phyloP scores from a whole-genome alignment of 331 rosid species.

The Ulmus americana region DNA sequence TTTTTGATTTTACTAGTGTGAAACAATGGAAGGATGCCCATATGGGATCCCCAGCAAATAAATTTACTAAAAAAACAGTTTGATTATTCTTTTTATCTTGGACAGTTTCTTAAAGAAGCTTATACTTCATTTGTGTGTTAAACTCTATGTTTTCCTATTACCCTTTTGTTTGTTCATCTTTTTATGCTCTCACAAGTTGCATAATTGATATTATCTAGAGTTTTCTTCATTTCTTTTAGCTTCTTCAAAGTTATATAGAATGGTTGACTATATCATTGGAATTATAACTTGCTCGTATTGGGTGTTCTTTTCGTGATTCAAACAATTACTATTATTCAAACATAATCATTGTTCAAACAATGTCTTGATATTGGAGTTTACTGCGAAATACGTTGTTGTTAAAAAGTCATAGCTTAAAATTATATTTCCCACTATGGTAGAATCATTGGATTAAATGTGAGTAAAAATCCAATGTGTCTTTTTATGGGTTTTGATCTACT shows the following conservation, averaged over 20 bases:
- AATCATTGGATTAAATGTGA: not conserved
- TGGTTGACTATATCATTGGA: not conserved
- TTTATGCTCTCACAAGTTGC: not conserved
- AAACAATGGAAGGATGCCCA: conserved; percentile 29
- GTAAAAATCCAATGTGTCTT: not conserved
- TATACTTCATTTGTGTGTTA: conserved; percentile 16
- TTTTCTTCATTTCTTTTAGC: conserved; percentile 24
- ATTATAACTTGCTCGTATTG: no score
- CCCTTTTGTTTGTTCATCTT: conserved; percentile 7
- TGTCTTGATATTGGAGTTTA: not conserved
- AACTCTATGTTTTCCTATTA: not conserved
- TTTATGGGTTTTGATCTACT: not conserved
- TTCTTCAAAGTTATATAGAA: not conserved
- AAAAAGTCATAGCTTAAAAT: no score
- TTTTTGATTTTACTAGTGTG: conserved; percentile 53
- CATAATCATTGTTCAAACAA: no score
- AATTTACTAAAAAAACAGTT: conserved; percentile 34
- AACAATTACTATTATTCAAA: no score
- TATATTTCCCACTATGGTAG: not conserved
- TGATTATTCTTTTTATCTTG: conserved; percentile 25
- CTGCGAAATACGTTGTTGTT: no score
- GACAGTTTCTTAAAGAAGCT: conserved; percentile 28
- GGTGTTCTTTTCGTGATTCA: no score
- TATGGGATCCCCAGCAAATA: conserved; percentile 50
- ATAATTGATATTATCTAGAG: not conserved